These are phyloP conservation scores for Eucalyptus marginata DNA, from an alignment of 345 rosid genomes.

Conservation along the genomic window DNA sequence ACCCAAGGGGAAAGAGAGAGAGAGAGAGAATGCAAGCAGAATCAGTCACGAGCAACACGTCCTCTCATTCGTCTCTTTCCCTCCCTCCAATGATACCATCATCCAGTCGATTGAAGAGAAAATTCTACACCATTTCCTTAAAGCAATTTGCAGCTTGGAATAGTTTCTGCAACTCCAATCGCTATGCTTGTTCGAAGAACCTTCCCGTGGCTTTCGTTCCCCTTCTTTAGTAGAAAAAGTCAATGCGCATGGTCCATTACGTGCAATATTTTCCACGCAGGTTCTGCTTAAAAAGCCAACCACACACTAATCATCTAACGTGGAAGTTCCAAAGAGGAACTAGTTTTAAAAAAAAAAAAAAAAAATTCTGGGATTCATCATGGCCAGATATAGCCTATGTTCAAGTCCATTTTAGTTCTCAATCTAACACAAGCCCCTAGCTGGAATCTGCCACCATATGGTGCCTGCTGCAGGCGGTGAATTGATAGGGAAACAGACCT, in stretches of 20 bases:
- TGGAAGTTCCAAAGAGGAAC: neutral
- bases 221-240: neutral
- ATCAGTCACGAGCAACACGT: neutral
- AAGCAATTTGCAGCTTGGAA: neutral
- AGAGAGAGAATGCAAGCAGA: neutral
- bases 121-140: neutral
- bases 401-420: neutral
- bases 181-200: neutral
- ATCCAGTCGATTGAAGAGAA: neutral
- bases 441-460: slow-evolving; percentile 8
- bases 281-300: neutral
- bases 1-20: neutral
- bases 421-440: neutral
- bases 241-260: neutral
- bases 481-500: too few relatives aligned
- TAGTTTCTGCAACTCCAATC: neutral
- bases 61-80: neutral
- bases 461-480: neutral
- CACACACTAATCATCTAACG: neutral
- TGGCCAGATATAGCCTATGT: neutral
- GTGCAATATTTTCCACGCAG: neutral
- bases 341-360: neutral
- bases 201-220: neutral
- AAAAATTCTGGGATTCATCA: neutral
- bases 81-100: neutral